Evolutionary conservation across 1,139 yeast species (phyloP).

Genomic region (Zygosaccharomyces pseudobailii): DNA sequence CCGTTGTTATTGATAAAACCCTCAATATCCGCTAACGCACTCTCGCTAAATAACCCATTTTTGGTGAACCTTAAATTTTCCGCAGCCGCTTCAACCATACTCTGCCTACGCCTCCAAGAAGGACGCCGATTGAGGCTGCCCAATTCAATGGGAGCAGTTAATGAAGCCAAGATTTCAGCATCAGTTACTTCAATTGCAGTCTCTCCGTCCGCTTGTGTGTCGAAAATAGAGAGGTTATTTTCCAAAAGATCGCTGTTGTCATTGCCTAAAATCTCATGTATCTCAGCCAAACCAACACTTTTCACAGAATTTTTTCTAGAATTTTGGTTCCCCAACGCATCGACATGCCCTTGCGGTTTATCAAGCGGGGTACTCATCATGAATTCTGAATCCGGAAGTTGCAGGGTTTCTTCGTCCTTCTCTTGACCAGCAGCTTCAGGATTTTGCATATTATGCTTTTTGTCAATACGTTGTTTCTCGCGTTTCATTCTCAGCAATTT

Average conservation of each 20-base stretch:
- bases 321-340: not conserved
- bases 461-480: constrained; percentile 28
- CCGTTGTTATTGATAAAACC: constrained; percentile 36
- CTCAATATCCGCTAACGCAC: constrained; percentile 66
- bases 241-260: constrained; percentile 22
- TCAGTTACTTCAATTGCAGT: constrained; percentile 22
- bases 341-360: constrained; percentile 1
- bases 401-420: constrained; percentile 3
- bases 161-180: constrained; percentile 31
- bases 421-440: constrained; percentile 9
- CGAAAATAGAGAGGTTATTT: constrained; percentile 10
- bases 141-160: constrained; percentile 34
- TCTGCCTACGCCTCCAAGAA: constrained; percentile 47
- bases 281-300: constrained; percentile 31
- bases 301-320: constrained; percentile 24
- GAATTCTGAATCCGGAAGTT: constrained; percentile 5
- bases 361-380: not conserved
- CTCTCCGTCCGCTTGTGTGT: constrained; percentile 11
- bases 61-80: constrained; percentile 71
- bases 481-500: constrained; percentile 28
- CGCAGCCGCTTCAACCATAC: constrained; percentile 67
- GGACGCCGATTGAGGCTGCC: constrained; percentile 21
- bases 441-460: constrained; percentile 13
- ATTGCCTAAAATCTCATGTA: constrained; percentile 23
- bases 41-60: constrained; percentile 69